Percentiles rank a stretch among this genome's conserved stretches.
Evolutionary conservation across 441 rosid species (phyloP).

Genomic region (Dalechampia spathulata): DNA sequence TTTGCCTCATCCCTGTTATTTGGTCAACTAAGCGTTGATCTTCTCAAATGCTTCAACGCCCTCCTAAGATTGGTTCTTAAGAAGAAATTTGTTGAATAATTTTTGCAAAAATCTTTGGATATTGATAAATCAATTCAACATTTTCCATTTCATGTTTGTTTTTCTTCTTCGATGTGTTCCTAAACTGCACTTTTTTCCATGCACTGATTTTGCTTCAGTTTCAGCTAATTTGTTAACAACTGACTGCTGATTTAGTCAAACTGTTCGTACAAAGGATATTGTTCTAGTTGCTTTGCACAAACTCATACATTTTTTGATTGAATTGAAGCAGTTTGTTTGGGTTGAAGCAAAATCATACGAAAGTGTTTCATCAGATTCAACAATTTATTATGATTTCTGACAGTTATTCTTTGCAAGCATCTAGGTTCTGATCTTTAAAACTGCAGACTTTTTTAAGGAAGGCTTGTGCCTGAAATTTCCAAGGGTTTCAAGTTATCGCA

Average conservation of each 20-base stretch:
- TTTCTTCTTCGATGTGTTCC: too few relatives aligned
- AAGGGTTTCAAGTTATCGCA: not conserved
- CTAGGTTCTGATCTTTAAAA: constrained; percentile 4
- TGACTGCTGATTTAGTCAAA: not conserved
- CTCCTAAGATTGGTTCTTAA: not conserved
- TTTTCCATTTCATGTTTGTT: not conserved
- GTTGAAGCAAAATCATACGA: not conserved
- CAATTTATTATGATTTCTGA: not conserved
- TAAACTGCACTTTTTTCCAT: too few relatives aligned
- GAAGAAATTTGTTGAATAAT: not conserved
- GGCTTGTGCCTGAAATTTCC: not conserved
- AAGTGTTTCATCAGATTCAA: not conserved
- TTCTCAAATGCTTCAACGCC: not conserved
- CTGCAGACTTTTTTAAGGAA: not conserved
- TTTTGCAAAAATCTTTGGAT: not conserved
- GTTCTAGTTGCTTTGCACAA: too few relatives aligned
- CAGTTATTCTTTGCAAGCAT: not conserved
- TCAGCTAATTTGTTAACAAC: not conserved
- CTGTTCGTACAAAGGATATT: not conserved
- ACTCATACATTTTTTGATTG: too few relatives aligned
- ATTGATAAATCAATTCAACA: not conserved
- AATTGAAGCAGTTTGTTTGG: not conserved
- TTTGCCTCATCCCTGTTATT: too few relatives aligned
- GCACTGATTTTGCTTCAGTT: too few relatives aligned
- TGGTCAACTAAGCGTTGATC: not conserved